These are phyloP conservation scores for Paramecium bursaria DNA, from an alignment of 73 alveolate species.

Conservation along the genomic window DNA sequence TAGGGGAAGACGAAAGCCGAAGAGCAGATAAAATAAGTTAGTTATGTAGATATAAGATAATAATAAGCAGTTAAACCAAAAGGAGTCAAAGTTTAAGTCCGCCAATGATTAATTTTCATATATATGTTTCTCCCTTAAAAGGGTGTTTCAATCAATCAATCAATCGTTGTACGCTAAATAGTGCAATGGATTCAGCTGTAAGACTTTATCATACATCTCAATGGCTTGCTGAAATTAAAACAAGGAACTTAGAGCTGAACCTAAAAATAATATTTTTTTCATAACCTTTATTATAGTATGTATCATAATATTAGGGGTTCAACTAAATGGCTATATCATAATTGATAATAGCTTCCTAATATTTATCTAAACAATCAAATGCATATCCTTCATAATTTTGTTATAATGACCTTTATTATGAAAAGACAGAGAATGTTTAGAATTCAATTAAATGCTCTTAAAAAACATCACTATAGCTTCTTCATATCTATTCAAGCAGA, in stretches of 20 bases:
- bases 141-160: too few species aligned
- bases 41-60: too few species aligned
- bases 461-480: background rate
- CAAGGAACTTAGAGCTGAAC: background rate
- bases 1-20: too few species aligned
- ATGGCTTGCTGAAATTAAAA: background rate
- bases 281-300: background rate
- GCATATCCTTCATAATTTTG: background rate
- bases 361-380: background rate
- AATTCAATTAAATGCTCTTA: background rate
- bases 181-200: background rate
- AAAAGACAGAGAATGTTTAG: background rate
- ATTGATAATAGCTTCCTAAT: background rate
- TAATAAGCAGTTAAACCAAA: too few species aligned
- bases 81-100: too few species aligned
- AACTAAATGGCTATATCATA: background rate
- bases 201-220: background rate
- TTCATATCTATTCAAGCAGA: background rate
- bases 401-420: background rate
- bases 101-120: too few species aligned
- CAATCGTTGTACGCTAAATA: too few species aligned
- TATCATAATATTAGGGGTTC: background rate
- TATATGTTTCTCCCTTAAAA: too few species aligned
- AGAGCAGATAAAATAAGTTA: too few species aligned
- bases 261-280: background rate